Conservation (phyloP, 1,284 basidiomycete species). For the Tilletia horrida region DNA sequence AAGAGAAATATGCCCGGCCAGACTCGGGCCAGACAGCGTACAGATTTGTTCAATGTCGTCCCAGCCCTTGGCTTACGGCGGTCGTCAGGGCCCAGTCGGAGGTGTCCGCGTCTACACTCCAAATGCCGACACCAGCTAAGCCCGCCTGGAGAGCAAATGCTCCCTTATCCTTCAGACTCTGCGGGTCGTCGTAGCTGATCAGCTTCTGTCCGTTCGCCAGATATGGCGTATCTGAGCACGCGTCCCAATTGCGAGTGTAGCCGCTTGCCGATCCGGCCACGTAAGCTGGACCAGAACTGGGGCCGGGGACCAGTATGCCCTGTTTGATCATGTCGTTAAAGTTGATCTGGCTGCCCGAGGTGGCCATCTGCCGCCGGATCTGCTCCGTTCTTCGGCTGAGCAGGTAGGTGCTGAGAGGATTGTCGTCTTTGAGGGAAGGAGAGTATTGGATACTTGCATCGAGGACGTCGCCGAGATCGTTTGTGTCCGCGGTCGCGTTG, state of each 20-base stretch:
- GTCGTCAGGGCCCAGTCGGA: constrained; percentile 31
- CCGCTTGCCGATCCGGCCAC: constrained; percentile 27
- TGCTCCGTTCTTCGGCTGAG: background rate
- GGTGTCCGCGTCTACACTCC: constrained; percentile 45
- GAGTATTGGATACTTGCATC: background rate
- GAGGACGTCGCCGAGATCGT: too few relatives aligned
- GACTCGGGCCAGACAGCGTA: too few relatives aligned
- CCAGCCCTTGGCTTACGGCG: constrained; percentile 16
- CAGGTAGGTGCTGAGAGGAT: background rate
- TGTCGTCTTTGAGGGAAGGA: background rate
- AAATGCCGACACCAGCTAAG: constrained; percentile 41
- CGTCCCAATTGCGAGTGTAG: constrained; percentile 45
- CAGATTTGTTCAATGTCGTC: background rate
- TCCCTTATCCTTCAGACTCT: constrained; percentile 42
- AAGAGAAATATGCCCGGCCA: too few relatives aligned
- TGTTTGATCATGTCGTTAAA: constrained; percentile 33
- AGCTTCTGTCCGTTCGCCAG: constrained; percentile 33
- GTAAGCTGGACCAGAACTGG: constrained; percentile 24
- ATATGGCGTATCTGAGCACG: constrained; percentile 46
- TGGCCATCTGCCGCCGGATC: background rate
- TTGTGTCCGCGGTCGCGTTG: background rate
- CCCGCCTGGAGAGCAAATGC: constrained; percentile 36
- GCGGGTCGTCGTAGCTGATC: constrained; percentile 48
- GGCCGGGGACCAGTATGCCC: constrained; percentile 27
- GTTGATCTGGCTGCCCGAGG: constrained; percentile 36